These are phyloP conservation scores for Aschersonia sp. DNA, from an alignment of 2,329 filamentous ascomycete species.

Conservation along the genomic window DNA sequence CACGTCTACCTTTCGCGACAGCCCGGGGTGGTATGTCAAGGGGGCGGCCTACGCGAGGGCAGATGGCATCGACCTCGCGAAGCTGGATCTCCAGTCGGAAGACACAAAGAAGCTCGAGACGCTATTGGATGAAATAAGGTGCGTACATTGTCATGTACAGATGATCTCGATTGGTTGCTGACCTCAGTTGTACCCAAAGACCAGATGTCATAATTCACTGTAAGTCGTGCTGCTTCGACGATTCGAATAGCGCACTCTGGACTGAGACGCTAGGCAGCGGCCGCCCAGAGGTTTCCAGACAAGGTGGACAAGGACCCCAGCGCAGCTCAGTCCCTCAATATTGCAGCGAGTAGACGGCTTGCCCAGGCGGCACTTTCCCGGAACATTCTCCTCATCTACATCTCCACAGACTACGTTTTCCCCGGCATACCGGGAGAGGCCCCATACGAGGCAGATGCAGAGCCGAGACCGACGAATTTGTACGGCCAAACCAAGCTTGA, in stretches of 20 bases:
- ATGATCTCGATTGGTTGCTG: not conserved
- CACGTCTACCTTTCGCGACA: constrained; percentile 49
- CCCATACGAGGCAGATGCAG: constrained; percentile 55
- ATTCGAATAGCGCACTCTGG: not conserved
- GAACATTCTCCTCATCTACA: constrained; percentile 55
- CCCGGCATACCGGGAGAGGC: constrained; percentile 62
- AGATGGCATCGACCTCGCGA: constrained; percentile 52
- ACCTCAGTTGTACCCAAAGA: constrained; percentile 23
- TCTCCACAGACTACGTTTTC: constrained; percentile 75
- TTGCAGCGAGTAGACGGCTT: constrained; percentile 52
- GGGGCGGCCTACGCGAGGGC: constrained; percentile 64
- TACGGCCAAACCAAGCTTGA: constrained; percentile 52
- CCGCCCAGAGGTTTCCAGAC: constrained; percentile 79
- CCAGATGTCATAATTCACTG: constrained; percentile 72
- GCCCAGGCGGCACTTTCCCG: constrained; percentile 50
- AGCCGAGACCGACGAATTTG: constrained; percentile 59
- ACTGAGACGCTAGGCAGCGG: constrained; percentile 34
- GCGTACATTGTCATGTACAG: constrained; percentile 9
- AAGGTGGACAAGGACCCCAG: constrained; percentile 69
- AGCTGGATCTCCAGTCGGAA: constrained; percentile 34
- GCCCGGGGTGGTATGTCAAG: constrained; percentile 45
- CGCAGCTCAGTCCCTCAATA: constrained; percentile 59
- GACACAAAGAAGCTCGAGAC: constrained; percentile 26
- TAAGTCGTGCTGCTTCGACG: constrained; percentile 17
- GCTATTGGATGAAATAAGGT: constrained; percentile 41